phyloP scores from a whole-genome alignment of 371 early-diverging fungal species.

The Lichtheimia corymbifera region DNA sequence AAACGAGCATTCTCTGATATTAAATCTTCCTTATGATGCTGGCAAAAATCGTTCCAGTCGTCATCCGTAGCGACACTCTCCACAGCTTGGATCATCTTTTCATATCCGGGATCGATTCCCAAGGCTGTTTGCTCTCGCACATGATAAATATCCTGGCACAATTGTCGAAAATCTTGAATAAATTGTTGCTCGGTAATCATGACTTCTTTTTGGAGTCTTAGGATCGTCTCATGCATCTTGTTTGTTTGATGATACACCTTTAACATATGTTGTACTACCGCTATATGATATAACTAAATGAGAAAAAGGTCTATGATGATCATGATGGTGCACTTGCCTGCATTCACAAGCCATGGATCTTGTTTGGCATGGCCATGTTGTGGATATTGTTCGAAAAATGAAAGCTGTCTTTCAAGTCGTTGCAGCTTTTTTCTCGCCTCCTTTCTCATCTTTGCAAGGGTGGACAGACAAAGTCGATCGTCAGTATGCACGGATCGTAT shows the following conservation, averaged over 20 bases:
- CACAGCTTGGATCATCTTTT: slow-evolving; percentile 20
- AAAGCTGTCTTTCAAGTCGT: slow-evolving; percentile 29
- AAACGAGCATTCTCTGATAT: slow-evolving; percentile 38
- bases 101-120: slow-evolving; percentile 26
- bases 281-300: slow-evolving; percentile 11
- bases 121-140: slow-evolving; percentile 24
- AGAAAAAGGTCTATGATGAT: not conserved
- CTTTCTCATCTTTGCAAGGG: slow-evolving; percentile 25
- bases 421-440: slow-evolving; percentile 29
- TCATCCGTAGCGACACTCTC: slow-evolving; percentile 21
- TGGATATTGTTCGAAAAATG: slow-evolving; percentile 42
- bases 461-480: slow-evolving; percentile 32
- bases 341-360: slow-evolving; percentile 49
- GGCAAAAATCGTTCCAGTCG: slow-evolving; percentile 35
- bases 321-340: slow-evolving; percentile 21
- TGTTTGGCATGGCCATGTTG: slow-evolving; percentile 28
- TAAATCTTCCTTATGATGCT: slow-evolving; percentile 25
- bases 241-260: slow-evolving; percentile 45
- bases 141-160: slow-evolving; percentile 30
- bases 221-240: slow-evolving; percentile 46
- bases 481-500: slow-evolving; percentile 34
- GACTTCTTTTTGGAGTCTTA: slow-evolving; percentile 40
- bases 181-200: slow-evolving; percentile 33
- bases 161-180: slow-evolving; percentile 29
- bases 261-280: slow-evolving; percentile 40